These are phyloP conservation scores for Aeschynomene evenia DNA, from an alignment of 306 rosid genomes.

Conservation along the genomic window DNA sequence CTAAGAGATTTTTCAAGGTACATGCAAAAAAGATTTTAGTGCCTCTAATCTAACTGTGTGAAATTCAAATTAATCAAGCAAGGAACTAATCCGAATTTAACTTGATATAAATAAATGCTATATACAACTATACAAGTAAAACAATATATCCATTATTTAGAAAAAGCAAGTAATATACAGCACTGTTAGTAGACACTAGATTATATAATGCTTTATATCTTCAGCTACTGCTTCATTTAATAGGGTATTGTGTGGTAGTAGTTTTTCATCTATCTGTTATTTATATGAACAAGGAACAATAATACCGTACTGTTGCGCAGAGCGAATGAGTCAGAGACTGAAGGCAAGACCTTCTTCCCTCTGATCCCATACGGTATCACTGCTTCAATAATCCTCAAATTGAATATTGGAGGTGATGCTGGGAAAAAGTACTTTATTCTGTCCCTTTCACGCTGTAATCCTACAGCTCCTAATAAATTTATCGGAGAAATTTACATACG, in stretches of 20 bases:
- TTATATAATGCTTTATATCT: conserved; percentile 23
- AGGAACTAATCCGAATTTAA: background rate
- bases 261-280: conserved; percentile 50
- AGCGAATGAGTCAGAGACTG: conserved; percentile 62
- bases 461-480: conserved; percentile 63
- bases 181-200: background rate
- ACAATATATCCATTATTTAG: background rate
- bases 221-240: conserved; percentile 31
- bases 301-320: conserved; percentile 27
- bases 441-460: conserved; percentile 48
- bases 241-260: conserved; percentile 33
- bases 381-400: conserved; percentile 36
- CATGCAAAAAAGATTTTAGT: too few species aligned
- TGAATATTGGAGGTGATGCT: conserved; percentile 39
- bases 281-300: conserved; percentile 44
- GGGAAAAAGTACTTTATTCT: conserved; percentile 40
- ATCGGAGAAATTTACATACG: conserved; percentile 65
- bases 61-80: conserved; percentile 1
- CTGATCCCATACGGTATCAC: conserved; percentile 38
- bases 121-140: conserved; percentile 15
- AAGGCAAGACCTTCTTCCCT: conserved; percentile 90
- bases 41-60: background rate
- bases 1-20: too few species aligned
- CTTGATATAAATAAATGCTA: background rate
- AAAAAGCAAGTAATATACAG: conserved; percentile 38